Base-by-base conservation (phyloP, 2,329 filamentous ascomycete species). In the Penicillium sp. region DNA sequence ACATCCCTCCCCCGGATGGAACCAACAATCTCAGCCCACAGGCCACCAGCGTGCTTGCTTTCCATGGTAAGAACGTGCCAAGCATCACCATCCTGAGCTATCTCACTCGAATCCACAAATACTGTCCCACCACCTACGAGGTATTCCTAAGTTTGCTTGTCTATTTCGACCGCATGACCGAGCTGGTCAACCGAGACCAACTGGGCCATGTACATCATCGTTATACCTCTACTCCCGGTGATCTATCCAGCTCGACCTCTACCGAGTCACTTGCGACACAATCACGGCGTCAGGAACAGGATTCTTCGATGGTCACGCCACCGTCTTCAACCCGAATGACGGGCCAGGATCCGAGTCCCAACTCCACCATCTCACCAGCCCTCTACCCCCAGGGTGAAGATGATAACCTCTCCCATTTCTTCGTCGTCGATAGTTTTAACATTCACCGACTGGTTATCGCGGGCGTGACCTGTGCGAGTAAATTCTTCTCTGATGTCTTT, bases 161-260 rank as follows among this genome's bases (percentile, higher is more conserved):
- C 35, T 99, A 98, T 79, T 99, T 99, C 79, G 95, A 99, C 76
- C 91, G 95, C 65, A 99, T 99, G 95, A 97, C 94, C 47, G 95
- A 98, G 76, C 87, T 92, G 61, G 93, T 98, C 62, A 98, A 98
- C 75, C 89, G 90, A 49, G 85, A 89, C 61, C 90, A 92, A 7
- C 85, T 90, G 76, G 87, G 90, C 74, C 87, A 85, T 65, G 72
- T 89, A 73, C 67, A 70, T 44, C 66, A 64, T 55, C 69, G 69
- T 57, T 70, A 71, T 61, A 67, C 69, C 54, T 65, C 68, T 13
- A 53, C 65, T 2, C 56, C 66, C 15, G 65, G 65, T 24, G 58
- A 62, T n/a, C 47, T 64, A 45, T 56, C 64, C 3, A 19, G 40
- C 10, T 22, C 54, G 19, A 28, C 54, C 47, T 65, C 65, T 12